Evolutionary conservation across 768 basidiomycete genomes (phyloP), one percentile per base, ranked within the genome.

Genomic region (Mycena filopes): DNA sequence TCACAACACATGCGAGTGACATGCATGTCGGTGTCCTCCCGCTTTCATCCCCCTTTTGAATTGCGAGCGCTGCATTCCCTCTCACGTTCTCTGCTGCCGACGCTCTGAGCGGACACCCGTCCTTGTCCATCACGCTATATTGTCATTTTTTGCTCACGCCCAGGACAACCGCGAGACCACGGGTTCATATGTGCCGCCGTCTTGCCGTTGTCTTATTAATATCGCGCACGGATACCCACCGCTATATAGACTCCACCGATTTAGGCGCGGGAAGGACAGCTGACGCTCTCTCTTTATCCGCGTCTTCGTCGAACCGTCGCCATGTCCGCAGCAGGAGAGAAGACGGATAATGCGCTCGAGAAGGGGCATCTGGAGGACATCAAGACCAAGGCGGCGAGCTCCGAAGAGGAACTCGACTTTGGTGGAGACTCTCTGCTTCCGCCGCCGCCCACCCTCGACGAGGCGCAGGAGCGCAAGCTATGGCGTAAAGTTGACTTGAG

Each of bases 401-500:
- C 63, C 0, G 47, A 56, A 12, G 63, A 62, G 7, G 41, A 54
- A 4, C 28, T 76, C 28, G 81, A 83, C 55, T 84, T 84, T 66
- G 84, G 80, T 18, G 83, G 82, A 26, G 83, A 85, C 40, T 77
- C 79, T 0, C 73, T 67, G 15, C 80, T 84, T 13, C 84, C 83
- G 12, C 80, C 81, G 3, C 84, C 85, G 11, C 83, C 84, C 3
- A 69, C 63, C 4, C 74, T 87, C 29, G 84, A 84, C 1, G 71
- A 73, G 15, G 84, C 82, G 57, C 75, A 88, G 62, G 87, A 90
- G 76, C 81, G 75, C 59, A 81, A 71, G 51, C 73, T 90, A 51
- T 87, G 87, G 79, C 73, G 85, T 62, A 90, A 87, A 76, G 79
- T 90, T 25, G 89, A 90, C 66, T 28, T 81, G 4, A 78, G 85